Evolutionary conservation across 305 asterid species (phyloP).

Genomic region (Fraxinus baroniana): DNA sequence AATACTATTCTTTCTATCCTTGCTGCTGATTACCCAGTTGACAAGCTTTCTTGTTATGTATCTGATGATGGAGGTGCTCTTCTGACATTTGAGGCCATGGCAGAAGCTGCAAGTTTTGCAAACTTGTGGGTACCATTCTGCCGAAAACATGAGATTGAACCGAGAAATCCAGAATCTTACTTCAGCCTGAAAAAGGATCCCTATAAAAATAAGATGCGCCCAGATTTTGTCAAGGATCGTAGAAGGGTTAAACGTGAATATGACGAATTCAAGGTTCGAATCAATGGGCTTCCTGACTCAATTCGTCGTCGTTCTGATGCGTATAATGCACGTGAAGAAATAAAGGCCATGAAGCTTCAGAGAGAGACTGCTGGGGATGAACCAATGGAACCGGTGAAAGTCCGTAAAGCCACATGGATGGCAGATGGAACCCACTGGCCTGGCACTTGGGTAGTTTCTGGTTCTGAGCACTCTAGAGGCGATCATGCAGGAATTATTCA

Average conservation of each 20-base stretch:
- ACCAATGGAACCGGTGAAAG: constrained; percentile 64
- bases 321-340: constrained; percentile 86
- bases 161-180: constrained; percentile 33
- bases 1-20: constrained; percentile 33
- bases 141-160: constrained; percentile 30
- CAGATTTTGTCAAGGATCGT: constrained; percentile 62
- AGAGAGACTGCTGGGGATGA: constrained; percentile 77
- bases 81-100: constrained; percentile 33
- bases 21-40: constrained; percentile 33
- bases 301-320: constrained; percentile 97
- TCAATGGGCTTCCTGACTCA: constrained; percentile 88
- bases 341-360: constrained; percentile 79
- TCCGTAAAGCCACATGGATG: constrained; percentile 80
- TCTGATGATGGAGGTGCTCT: constrained; percentile 37
- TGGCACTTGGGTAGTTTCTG: constrained; percentile 70
- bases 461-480: constrained; percentile 82
- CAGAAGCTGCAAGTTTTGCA: constrained; percentile 35
- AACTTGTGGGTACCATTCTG: constrained; percentile 31
- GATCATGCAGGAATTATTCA: constrained; percentile 98
- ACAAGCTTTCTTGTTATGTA: constrained; percentile 30
- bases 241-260: constrained; percentile 92
- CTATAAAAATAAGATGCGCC: constrained; percentile 27
- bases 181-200: constrained; percentile 31
- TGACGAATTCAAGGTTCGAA: constrained; percentile 92
- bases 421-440: constrained; percentile 90